Percentiles rank a stretch among this genome's conserved stretches.
phyloP scores from a whole-genome alignment of 2,329 filamentous ascomycete species.

The Zymoseptoria pseudotritici region DNA sequence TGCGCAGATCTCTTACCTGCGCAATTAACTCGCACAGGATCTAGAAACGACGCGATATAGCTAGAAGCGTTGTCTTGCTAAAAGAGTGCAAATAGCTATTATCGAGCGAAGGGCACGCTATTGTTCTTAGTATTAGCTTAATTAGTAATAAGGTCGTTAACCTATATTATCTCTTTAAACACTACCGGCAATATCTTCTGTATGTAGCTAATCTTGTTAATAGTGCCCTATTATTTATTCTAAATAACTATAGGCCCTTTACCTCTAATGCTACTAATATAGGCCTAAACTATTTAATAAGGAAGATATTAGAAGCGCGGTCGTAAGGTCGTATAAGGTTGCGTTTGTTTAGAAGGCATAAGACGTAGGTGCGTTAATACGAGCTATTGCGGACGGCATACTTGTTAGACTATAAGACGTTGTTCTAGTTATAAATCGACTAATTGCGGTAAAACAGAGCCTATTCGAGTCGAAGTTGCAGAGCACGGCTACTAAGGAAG shows the following conservation, averaged over 20 bases:
- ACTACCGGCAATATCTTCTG: not conserved
- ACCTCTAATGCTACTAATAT: not conserved
- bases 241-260: not conserved
- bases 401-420: too few species aligned
- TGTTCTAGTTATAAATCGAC: too few species aligned
- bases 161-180: not conserved
- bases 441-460: too few species aligned
- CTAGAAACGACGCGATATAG: too few species aligned
- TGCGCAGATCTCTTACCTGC: too few species aligned
- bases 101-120: not conserved
- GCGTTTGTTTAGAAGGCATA: not conserved
- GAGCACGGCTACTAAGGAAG: too few species aligned
- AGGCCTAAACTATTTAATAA: constrained; percentile 2
- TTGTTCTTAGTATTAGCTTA: not conserved
- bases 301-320: not conserved
- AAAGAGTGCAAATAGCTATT: not conserved
- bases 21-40: too few species aligned
- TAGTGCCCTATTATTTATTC: not conserved
- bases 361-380: too few species aligned
- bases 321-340: not conserved
- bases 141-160: not conserved
- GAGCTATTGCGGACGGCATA: too few species aligned
- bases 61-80: not conserved
- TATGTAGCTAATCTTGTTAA: not conserved
- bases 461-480: too few species aligned